Percentiles rank a stretch among this genome's conserved stretches.
phyloP scores from a whole-genome alignment of 2,329 filamentous ascomycete genomes.

The Fusarium paranaense region DNA sequence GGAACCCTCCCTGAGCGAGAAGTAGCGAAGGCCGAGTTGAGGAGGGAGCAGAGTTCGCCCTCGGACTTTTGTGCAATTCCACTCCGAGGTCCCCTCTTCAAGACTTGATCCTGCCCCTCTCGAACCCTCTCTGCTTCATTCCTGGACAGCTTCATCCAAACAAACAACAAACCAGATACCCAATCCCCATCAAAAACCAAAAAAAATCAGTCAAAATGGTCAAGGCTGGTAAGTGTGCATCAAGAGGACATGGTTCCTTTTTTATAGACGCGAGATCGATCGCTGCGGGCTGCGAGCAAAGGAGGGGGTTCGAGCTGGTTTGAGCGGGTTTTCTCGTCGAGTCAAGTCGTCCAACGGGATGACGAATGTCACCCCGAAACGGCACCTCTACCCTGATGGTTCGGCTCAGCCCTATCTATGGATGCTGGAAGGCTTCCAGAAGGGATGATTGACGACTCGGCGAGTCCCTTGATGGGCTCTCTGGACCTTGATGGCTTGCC shows the following conservation, averaged over 20 bases:
- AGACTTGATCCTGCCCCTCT: conserved; percentile 17
- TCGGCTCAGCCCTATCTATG: conserved; percentile 37
- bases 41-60: conserved; percentile 21
- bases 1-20: neutral
- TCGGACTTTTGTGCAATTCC: conserved; percentile 37
- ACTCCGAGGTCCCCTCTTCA: neutral
- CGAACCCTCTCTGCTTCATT: conserved; percentile 39
- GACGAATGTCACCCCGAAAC: conserved; percentile 32
- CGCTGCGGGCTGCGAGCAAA: conserved; percentile 22
- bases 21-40: conserved; percentile 12
- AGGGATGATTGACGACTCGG: conserved; percentile 12
- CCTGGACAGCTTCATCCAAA: conserved; percentile 31
- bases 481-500: conserved; percentile 8
- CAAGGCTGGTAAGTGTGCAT: conserved; percentile 83
- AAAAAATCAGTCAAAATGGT: conserved; percentile 84
- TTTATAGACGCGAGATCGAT: conserved; percentile 38
- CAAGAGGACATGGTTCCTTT: conserved; percentile 35
- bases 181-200: conserved; percentile 40
- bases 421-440: conserved; percentile 11
- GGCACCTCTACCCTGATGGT: conserved; percentile 57
- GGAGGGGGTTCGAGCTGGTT: conserved; percentile 60
- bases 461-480: conserved; percentile 50
- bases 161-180: conserved; percentile 11
- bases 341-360: conserved; percentile 38
- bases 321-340: conserved; percentile 66